Conservation (phyloP, 306 rosid species). For the Cicer yamashitae region DNA sequence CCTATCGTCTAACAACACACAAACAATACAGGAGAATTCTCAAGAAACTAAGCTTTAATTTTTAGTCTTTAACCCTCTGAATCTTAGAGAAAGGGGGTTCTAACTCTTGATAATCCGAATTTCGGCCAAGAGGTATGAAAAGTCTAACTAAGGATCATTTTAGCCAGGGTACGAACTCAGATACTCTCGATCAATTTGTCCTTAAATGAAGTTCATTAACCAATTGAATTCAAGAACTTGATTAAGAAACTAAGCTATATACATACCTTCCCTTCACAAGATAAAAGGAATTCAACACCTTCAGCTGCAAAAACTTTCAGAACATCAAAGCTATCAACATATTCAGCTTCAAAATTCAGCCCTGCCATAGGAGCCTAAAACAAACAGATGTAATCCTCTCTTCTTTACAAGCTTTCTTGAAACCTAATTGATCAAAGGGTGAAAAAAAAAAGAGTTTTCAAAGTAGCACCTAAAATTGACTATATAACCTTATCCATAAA, state of each 20-base stretch:
- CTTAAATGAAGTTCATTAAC: no score
- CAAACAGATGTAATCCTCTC: slow-evolving; percentile 41
- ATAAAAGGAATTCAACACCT: slow-evolving; percentile 80
- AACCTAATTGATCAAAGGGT: slow-evolving; percentile 44
- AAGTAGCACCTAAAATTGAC: slow-evolving; percentile 27
- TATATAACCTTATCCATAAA: slow-evolving; percentile 20
- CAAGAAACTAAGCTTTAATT: slow-evolving; percentile 17
- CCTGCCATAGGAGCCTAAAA: slow-evolving; percentile 63
- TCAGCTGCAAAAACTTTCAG: slow-evolving; percentile 60
- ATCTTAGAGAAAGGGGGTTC: no score
- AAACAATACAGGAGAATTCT: slow-evolving; percentile 32
- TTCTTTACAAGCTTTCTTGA: slow-evolving; percentile 37
- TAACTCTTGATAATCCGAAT: no score
- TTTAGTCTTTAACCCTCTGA: no score
- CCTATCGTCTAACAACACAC: slow-evolving; percentile 27
- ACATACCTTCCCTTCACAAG: slow-evolving; percentile 68
- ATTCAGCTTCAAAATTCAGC: slow-evolving; percentile 49
- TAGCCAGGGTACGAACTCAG: no score
- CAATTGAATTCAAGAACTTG: no score
- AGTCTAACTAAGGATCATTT: no score
- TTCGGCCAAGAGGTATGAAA: no score
- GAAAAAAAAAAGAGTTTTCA: slow-evolving; percentile 34
- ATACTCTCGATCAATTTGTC: no score
- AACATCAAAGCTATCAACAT: slow-evolving; percentile 49
- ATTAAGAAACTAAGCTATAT: not conserved